Conservation (phyloP, 495 filamentous ascomycete genomes). For the Trichoderma orchidacearum region DNA sequence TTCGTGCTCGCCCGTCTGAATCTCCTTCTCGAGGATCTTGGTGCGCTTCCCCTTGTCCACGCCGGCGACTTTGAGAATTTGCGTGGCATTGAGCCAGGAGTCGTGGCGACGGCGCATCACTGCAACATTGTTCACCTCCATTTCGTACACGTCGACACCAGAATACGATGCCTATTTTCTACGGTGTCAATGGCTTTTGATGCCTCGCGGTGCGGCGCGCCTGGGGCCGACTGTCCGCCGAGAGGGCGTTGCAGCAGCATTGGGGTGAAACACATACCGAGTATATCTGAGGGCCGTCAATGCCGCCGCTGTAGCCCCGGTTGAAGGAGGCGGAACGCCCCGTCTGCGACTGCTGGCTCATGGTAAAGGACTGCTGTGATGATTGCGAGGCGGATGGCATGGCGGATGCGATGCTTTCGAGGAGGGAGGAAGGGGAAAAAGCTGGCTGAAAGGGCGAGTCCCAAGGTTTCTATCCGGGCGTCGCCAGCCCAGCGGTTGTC, state of each 20-base stretch:
- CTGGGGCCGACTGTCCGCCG: no score
- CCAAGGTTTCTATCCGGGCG: no score
- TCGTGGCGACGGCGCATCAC: conserved; percentile 91
- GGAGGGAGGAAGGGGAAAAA: conserved; percentile 4
- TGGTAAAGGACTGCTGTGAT: conserved; percentile 35
- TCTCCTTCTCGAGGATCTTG: conserved; percentile 96
- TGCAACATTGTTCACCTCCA: conserved; percentile 82
- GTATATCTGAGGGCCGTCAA: conserved; percentile 61
- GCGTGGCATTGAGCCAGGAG: conserved; percentile 90
- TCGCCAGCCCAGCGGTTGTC: neutral
- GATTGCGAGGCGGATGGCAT: conserved; percentile 24
- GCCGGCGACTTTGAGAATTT: conserved; percentile 91
- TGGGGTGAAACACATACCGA: conserved; percentile 36
- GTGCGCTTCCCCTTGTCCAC: conserved; percentile 95
- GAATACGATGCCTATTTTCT: conserved; percentile 73
- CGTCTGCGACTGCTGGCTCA: conserved; percentile 30
- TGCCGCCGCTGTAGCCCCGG: conserved; percentile 32
- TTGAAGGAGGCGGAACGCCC: conserved; percentile 12
- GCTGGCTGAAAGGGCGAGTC: conserved; percentile 28
- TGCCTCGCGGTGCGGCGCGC: no score
- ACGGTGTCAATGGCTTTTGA: neutral
- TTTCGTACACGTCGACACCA: conserved; percentile 88
- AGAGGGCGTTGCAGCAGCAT: neutral
- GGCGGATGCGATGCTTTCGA: conserved; percentile 25
- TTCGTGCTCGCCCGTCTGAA: conserved; percentile 87